Evolutionary conservation across 495 filamentous ascomycete species (phyloP).

Genomic region (Hapsidospora chrysogenum): DNA sequence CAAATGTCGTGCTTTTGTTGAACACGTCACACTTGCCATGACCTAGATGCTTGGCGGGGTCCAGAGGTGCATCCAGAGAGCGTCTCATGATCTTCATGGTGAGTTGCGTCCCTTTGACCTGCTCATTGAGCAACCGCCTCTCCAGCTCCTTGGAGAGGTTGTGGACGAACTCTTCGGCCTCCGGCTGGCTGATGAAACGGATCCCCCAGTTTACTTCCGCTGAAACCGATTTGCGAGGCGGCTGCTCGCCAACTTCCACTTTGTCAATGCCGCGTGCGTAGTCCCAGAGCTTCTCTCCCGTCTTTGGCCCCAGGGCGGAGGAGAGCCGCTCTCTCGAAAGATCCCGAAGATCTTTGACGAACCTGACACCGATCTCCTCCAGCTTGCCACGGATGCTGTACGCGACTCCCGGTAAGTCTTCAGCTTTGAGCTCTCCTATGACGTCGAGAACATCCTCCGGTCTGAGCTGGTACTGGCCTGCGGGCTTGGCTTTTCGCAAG

Average conservation of each 20-base stretch:
- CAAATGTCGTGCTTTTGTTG: slow-evolving; percentile 71
- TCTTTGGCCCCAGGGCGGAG: slow-evolving; percentile 70
- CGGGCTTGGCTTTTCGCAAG: slow-evolving; percentile 82
- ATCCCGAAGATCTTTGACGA: slow-evolving; percentile 66
- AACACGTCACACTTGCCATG: slow-evolving; percentile 90
- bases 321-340: slow-evolving; percentile 57
- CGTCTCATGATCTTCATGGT: slow-evolving; percentile 89
- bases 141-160: slow-evolving; percentile 72
- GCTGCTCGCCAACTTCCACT: slow-evolving; percentile 70
- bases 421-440: slow-evolving; percentile 56
- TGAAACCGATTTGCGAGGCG: slow-evolving; percentile 72
- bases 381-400: slow-evolving; percentile 69
- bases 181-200: slow-evolving; percentile 72
- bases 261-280: slow-evolving; percentile 81
- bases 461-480: slow-evolving; percentile 76
- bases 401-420: slow-evolving; percentile 76
- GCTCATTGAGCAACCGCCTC: slow-evolving; percentile 60
- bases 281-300: slow-evolving; percentile 79
- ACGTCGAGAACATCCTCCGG: slow-evolving; percentile 64
- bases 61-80: slow-evolving; percentile 69
- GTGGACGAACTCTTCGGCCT: slow-evolving; percentile 78
- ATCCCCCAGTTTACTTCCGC: slow-evolving; percentile 98
- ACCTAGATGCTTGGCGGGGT: slow-evolving; percentile 86
- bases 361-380: slow-evolving; percentile 69
- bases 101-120: slow-evolving; percentile 71